Evolutionary conservation across 2,329 filamentous ascomycete genomes (phyloP).

Genomic region (Fonsecaea pugnacius): DNA sequence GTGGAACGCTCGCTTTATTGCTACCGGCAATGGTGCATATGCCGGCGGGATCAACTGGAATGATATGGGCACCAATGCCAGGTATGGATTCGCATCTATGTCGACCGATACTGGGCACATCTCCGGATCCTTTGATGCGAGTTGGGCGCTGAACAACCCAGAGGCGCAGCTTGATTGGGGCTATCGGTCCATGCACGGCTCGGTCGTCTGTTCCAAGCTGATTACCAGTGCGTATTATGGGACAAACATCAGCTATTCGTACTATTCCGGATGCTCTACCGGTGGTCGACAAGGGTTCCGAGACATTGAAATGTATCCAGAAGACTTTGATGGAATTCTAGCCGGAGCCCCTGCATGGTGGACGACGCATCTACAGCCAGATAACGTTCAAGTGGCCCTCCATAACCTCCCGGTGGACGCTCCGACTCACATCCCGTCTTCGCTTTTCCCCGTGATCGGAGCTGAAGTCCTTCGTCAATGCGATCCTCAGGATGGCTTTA

Average conservation of each 20-base stretch:
- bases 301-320: constrained; percentile 42
- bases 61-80: constrained; percentile 48
- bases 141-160: constrained; percentile 49
- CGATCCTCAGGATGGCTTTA: constrained; percentile 38
- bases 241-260: constrained; percentile 39
- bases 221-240: constrained; percentile 25
- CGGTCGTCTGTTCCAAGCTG: constrained; percentile 39
- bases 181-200: constrained; percentile 44
- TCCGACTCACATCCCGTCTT: constrained; percentile 31
- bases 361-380: constrained; percentile 5
- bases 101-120: constrained; percentile 54
- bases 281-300: constrained; percentile 64
- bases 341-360: constrained; percentile 8
- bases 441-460: constrained; percentile 44
- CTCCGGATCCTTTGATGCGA: constrained; percentile 41
- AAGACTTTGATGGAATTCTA: constrained; percentile 14
- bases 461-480: constrained; percentile 42
- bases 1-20: constrained; percentile 43
- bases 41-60: constrained; percentile 54
- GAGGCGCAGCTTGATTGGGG: constrained; percentile 47
- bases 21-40: constrained; percentile 54
- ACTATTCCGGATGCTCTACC: constrained; percentile 64
- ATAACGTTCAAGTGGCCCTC: not conserved
- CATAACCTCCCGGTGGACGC: not conserved
- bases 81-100: constrained; percentile 50